Base-by-base conservation (phyloP, 176 grass and related monocot genomes). In the Saccharum spontaneum region DNA sequence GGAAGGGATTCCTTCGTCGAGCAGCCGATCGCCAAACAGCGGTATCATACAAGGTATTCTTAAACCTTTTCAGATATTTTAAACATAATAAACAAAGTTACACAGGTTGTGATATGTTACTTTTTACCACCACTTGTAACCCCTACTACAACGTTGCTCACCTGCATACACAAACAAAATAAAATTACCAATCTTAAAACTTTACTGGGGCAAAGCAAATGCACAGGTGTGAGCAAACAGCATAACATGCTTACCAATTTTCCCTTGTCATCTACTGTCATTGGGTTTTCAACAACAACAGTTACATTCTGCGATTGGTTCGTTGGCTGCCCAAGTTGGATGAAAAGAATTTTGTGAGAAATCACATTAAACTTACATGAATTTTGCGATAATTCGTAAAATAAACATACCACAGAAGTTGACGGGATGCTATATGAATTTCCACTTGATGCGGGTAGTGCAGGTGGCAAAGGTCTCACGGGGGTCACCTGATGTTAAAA, bases 281-380 rank as follows among this genome's bases (percentile, higher is more conserved):
- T 97, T 59, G 90, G 95, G 64, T 97, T 97, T 83, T 97, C 95
- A n/a, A 97, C 92, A 9, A 97, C 92, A 69, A 94, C 90, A 60
- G 95, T 97, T 62, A 87, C 76, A 31, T 82, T 94, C 79, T 90
- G 88, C 9, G 83, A 66, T 43, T 88, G 88, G 20, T 71, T 11
- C 11, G 81, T 67, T 26, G 81, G 86, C 90, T 92, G 76, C 16
- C 41, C 74, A 80, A 76, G 55, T 84, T 7, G 61, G 20, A 66
- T 16, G 43, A 57, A 60, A 69, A 77, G 11, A 81, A 74, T 31
- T 60, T 41, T 17, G 15, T 68, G 3, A 65, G 44, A 82, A 90
- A 83, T 63, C 62, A 73, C 57, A 16, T 62, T 75, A 10, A 43
- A 17, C 7, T 69, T 20, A 26, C 45, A 30, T 4, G 15, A 59